Percentiles rank a stretch among this genome's conserved stretches.
These are phyloP conservation scores for Cornus controversa DNA, from an alignment of 148 eudicot genomes.

Conservation along the genomic window DNA sequence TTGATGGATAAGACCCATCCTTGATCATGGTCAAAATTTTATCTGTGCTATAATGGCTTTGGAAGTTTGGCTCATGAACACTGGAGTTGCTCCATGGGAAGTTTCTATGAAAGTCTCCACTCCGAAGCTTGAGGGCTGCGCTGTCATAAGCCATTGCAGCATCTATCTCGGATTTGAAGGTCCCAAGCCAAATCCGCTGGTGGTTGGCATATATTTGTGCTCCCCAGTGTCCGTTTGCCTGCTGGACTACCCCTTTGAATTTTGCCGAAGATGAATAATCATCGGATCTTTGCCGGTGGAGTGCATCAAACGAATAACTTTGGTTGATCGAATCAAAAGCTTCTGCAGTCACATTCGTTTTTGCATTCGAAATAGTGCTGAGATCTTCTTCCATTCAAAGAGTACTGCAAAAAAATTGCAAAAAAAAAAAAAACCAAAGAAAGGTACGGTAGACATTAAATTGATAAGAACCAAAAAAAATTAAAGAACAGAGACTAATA, in stretches of 20 bases:
- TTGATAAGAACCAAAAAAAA: too few species aligned
- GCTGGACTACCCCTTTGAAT: not conserved
- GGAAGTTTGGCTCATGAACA: not conserved
- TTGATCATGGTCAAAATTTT: not conserved
- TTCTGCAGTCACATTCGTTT: not conserved
- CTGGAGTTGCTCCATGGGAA: not conserved
- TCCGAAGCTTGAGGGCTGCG: not conserved
- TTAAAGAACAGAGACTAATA: too few species aligned
- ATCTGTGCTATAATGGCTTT: not conserved
- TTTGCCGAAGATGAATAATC: not conserved
- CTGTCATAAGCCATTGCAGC: not conserved
- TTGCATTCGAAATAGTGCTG: not conserved
- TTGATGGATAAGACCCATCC: not conserved
- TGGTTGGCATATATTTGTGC: not conserved
- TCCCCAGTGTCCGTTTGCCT: not conserved
- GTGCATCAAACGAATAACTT: too few species aligned
- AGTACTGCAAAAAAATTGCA: too few species aligned
- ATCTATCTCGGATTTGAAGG: not conserved
- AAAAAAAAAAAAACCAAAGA: not conserved
- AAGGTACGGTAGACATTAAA: not conserved
- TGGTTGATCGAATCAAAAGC: not conserved
- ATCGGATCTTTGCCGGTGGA: not conserved
- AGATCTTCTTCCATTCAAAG: not conserved
- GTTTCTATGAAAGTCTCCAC: not conserved
- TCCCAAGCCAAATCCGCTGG: not conserved